Conservation (phyloP, 306 rosid genomes). For the Sicyos baderoa region DNA sequence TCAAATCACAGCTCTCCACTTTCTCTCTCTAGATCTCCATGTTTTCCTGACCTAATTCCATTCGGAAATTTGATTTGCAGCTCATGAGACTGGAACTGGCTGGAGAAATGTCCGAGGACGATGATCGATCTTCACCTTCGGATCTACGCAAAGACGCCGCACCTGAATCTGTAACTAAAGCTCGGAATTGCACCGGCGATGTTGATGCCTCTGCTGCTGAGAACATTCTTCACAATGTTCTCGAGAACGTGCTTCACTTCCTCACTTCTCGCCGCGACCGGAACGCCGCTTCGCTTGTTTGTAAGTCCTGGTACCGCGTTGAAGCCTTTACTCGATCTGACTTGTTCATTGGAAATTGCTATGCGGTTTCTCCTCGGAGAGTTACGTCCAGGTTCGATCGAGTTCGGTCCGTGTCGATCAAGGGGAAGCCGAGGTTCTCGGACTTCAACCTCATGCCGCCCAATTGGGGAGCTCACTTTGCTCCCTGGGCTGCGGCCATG, state of each 20-base stretch:
- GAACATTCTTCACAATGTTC: constrained; percentile 81
- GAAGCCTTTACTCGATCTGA: constrained; percentile 86
- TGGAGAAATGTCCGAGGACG: constrained; percentile 52
- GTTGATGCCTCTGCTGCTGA: constrained; percentile 34
- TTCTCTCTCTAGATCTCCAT: neutral
- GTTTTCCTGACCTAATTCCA: constrained; percentile 20
- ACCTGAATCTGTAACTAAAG: constrained; percentile 40
- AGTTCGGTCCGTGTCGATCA: constrained; percentile 46
- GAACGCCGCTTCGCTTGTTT: constrained; percentile 88
- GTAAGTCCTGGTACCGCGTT: constrained; percentile 81
- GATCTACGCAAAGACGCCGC: constrained; percentile 46
- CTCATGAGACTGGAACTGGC: constrained; percentile 32
- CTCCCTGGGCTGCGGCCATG: constrained; percentile 54
- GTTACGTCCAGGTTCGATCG: constrained; percentile 49
- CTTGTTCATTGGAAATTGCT: constrained; percentile 79
- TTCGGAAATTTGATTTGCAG: constrained; percentile 24
- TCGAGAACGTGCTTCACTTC: constrained; percentile 88
- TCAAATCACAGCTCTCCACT: neutral
- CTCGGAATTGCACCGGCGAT: constrained; percentile 35
- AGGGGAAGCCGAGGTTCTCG: constrained; percentile 83
- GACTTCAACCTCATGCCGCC: constrained; percentile 79
- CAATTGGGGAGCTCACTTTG: constrained; percentile 73
- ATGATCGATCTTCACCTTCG: constrained; percentile 50
- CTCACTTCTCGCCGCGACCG: constrained; percentile 71
- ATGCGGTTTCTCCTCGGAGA: constrained; percentile 55